A percentile compares a stretch with the other conserved stretches of the same genome.
Evolutionary conservation across 352 stramenopile species (phyloP).

Genomic region (Pythium insidiosum): DNA sequence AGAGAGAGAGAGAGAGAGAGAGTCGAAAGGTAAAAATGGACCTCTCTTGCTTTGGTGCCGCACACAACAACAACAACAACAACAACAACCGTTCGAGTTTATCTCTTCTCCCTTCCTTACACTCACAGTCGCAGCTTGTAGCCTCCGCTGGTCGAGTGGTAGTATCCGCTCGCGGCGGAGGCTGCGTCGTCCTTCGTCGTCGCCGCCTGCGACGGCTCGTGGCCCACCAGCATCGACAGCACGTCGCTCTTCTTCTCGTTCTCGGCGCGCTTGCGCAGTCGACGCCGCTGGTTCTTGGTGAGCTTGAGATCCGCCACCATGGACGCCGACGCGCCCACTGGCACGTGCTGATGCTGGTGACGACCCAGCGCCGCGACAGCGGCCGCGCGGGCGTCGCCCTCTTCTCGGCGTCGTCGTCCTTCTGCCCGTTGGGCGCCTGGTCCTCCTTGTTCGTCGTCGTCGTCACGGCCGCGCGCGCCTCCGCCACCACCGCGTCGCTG

Average conservation of each 20-base stretch:
- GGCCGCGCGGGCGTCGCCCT: background rate
- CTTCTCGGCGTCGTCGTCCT: too few relatives aligned
- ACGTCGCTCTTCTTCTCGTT: slow-evolving; percentile 63
- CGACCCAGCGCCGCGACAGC: slow-evolving; percentile 27
- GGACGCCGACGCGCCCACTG: slow-evolving; percentile 26
- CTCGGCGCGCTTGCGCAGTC: slow-evolving; percentile 70
- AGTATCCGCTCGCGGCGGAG: slow-evolving; percentile 31
- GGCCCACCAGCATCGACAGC: slow-evolving; percentile 48
- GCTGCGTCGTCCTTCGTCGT: slow-evolving; percentile 16
- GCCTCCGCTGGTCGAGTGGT: slow-evolving; percentile 56
- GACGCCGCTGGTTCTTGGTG: slow-evolving; percentile 75
- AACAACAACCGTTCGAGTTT: too few relatives aligned
- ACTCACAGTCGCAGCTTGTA: slow-evolving; percentile 64
- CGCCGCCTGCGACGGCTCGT: slow-evolving; percentile 3
- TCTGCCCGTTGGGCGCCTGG: too few relatives aligned
- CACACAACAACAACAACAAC: too few relatives aligned
- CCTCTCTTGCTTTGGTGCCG: too few relatives aligned
- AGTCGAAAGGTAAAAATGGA: too few relatives aligned
- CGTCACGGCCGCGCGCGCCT: slow-evolving; percentile 10
- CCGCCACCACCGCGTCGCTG: slow-evolving; percentile 6
- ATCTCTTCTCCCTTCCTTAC: too few relatives aligned
- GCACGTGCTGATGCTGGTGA: slow-evolving; percentile 8
- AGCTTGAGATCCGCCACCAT: slow-evolving; percentile 35
- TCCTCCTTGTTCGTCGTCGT: background rate
- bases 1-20: too few relatives aligned